Evolutionary conservation across 306 rosid genomes (phyloP).

Genomic region (Hippophae rhamnoides): DNA sequence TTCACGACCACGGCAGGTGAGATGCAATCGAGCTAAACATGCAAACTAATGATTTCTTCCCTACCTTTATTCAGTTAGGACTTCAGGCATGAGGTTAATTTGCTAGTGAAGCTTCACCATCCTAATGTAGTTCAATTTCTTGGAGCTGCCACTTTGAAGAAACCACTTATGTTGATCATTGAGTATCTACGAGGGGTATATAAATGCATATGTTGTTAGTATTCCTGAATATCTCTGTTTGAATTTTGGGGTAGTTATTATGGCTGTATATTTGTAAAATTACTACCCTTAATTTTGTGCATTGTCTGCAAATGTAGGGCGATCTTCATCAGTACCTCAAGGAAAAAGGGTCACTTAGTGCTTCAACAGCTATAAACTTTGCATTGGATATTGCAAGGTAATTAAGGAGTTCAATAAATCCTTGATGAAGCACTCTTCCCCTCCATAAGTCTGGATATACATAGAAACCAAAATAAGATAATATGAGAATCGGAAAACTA

Average conservation of each 20-base stretch:
- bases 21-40: background rate
- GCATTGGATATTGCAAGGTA: slow-evolving; percentile 87
- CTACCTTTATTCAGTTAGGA: slow-evolving; percentile 58
- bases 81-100: slow-evolving; percentile 86
- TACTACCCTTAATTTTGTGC: slow-evolving; percentile 7
- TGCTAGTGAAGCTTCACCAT: slow-evolving; percentile 97
- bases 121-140: slow-evolving; percentile 98
- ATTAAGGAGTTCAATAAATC: background rate
- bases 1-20: too few species aligned
- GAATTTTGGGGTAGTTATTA: slow-evolving; percentile 8
- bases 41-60: slow-evolving; percentile 3
- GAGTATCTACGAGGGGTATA: slow-evolving; percentile 95
- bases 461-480: too few species aligned
- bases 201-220: slow-evolving; percentile 11
- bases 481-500: too few species aligned
- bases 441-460: too few species aligned
- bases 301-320: slow-evolving; percentile 45
- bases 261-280: slow-evolving; percentile 15
- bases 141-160: slow-evolving; percentile 95
- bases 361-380: slow-evolving; percentile 61
- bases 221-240: slow-evolving; percentile 5
- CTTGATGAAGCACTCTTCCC: too few species aligned
- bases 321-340: slow-evolving; percentile 89
- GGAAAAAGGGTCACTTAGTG: slow-evolving; percentile 68
- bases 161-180: slow-evolving; percentile 87